Conservation (phyloP, 805 yeast genomes). For the Metschnikowia lunata region DNA sequence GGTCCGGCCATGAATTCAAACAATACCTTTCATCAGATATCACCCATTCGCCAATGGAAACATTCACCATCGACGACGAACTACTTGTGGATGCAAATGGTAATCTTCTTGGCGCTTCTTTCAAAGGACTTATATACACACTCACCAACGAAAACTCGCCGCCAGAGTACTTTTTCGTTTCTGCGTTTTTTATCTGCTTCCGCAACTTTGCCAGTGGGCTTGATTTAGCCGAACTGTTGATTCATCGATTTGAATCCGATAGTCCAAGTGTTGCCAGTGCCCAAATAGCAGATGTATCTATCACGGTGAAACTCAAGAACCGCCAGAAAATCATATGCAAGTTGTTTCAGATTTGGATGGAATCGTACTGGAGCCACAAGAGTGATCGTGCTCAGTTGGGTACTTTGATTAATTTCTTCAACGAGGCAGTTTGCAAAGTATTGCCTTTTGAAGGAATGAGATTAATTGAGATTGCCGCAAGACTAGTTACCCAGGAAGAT, state of each 20-base stretch:
- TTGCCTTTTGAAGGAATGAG: constrained; percentile 64
- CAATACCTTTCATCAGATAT: constrained; percentile 24
- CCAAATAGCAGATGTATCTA: constrained; percentile 30
- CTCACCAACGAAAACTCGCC: constrained; percentile 62
- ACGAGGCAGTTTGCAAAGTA: constrained; percentile 61
- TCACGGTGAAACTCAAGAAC: constrained; percentile 42
- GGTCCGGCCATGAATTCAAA: constrained; percentile 34
- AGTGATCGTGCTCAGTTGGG: constrained; percentile 59
- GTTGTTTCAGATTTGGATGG: constrained; percentile 79
- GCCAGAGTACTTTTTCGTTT: constrained; percentile 62
- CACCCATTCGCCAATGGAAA: constrained; percentile 8
- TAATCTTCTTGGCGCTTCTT: constrained; percentile 62
- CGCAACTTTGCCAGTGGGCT: constrained; percentile 64
- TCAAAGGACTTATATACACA: constrained; percentile 60
- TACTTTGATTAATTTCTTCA: constrained; percentile 71
- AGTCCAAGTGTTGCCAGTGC: constrained; percentile 19
- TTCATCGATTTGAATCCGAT: constrained; percentile 18
- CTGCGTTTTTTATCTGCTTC: constrained; percentile 75
- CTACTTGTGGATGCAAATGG: constrained; percentile 49
- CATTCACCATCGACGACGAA: constrained; percentile 36
- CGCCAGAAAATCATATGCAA: constrained; percentile 65
- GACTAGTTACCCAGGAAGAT: constrained; percentile 41
- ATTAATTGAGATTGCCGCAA: constrained; percentile 59
- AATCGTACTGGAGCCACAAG: constrained; percentile 77
- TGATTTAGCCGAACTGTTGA: constrained; percentile 57